Evolutionary conservation across 2,329 filamentous ascomycete species (phyloP), one percentile per base, ranked within the genome.

Genomic region (Fonsecaea pedrosoi): DNA sequence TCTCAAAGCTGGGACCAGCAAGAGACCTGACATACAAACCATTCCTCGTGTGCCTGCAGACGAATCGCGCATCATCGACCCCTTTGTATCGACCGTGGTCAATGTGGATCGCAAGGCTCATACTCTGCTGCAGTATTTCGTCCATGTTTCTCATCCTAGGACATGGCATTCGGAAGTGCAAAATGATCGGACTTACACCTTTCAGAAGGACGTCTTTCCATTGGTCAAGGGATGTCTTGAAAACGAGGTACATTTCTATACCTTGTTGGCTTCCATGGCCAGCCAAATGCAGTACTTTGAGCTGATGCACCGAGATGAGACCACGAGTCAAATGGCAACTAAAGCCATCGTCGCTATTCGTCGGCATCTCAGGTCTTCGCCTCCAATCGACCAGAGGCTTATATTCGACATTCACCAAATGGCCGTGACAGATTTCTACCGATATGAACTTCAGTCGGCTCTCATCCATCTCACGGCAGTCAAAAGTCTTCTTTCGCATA

Each of bases 341-440:
- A 54, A 54, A 25, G 59, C 59, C 10, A 62, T 62, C 12, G 37
- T 3, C 37, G 48, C 59, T 1, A 18, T 62, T n/a, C 42, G 59
- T 8, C 50, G 9, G n/a, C n/a, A 62, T 42, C 42, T 62, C 25
- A 21, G 35, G 21, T 54, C 59, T 7, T 37, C 42, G 13, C 59
- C 59, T 15, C 32, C 18, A 18, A 54, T 62, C 30, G 45, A 38
- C 34, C 59, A 62, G 30, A 62, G 59, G 18, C 48, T 62, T 25
- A 45, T 62, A 9, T 62, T 62, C 18, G 59, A 62, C 40, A 62
- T 62, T 6, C 48, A 62, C 32, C 45, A 62, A 54, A 32, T 62
- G 59, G 59, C 59, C 8, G 59, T 62, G 1, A 54, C 48, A n/a
- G 59, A 62, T n/a, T 62, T 62, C 35, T 62, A 62, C 34, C 59